Conservation (phyloP, 2,329 filamentous ascomycete species). For the Verticillium tricorpus region DNA sequence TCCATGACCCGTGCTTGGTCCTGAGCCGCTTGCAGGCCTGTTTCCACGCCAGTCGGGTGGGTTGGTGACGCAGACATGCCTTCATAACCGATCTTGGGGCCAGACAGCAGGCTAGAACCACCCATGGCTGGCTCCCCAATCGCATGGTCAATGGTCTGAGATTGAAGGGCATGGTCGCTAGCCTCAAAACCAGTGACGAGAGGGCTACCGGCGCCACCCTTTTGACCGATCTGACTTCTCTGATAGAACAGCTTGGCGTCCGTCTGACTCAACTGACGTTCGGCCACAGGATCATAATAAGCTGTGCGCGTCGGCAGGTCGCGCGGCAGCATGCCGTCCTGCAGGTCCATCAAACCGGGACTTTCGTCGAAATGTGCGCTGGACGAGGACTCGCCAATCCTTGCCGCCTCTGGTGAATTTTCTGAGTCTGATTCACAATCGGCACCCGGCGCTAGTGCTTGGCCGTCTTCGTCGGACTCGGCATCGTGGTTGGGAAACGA, state of each 20-base stretch:
- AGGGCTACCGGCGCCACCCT: slow-evolving; percentile 29
- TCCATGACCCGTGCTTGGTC: not conserved
- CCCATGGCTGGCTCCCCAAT: slow-evolving; percentile 13
- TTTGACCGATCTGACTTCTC: slow-evolving; percentile 65
- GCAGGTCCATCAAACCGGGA: slow-evolving; percentile 20
- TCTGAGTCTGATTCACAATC: slow-evolving; percentile 8
- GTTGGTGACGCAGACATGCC: not conserved
- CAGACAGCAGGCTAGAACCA: slow-evolving; percentile 13
- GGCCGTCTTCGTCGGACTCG: slow-evolving; percentile 11
- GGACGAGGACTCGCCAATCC: not conserved
- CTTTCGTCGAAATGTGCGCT: not conserved
- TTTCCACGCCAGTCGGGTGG: not conserved
- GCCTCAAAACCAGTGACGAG: slow-evolving; percentile 22
- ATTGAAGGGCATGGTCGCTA: slow-evolving; percentile 9
- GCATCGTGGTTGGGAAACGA: slow-evolving; percentile 8
- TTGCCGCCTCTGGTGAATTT: slow-evolving; percentile 4
- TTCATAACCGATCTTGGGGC: slow-evolving; percentile 28
- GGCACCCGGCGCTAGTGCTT: slow-evolving; percentile 2
- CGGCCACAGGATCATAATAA: slow-evolving; percentile 88
- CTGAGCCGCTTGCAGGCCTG: not conserved
- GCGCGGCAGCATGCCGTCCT: slow-evolving; percentile 56
- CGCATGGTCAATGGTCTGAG: slow-evolving; percentile 23
- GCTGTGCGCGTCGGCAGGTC: slow-evolving; percentile 69
- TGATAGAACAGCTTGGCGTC: slow-evolving; percentile 97
- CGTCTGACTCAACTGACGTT: slow-evolving; percentile 89